These are phyloP conservation scores for Cytospora mali DNA, from an alignment of 2,329 filamentous ascomycete species.

Conservation along the genomic window DNA sequence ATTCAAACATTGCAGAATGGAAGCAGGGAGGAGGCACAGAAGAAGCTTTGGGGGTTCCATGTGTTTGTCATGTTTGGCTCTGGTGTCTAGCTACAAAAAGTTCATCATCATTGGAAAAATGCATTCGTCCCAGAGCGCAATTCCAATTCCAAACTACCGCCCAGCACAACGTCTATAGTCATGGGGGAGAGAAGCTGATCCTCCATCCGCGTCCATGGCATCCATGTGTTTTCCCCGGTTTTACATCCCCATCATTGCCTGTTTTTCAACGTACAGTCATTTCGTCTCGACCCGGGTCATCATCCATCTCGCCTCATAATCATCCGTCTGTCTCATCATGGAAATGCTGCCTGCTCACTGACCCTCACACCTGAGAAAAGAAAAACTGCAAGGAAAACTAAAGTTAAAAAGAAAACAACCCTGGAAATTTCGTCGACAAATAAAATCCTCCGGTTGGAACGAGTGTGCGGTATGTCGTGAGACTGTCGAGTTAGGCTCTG, in stretches of 20 bases:
- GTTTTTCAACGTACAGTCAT: slow-evolving; percentile 6
- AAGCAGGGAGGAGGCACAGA: neutral
- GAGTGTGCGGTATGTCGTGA: slow-evolving; percentile 27
- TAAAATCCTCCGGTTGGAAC: slow-evolving; percentile 17
- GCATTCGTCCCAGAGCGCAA: slow-evolving; percentile 27
- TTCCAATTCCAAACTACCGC: slow-evolving; percentile 21
- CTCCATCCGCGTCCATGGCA: slow-evolving; percentile 17
- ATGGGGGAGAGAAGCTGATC: slow-evolving; percentile 19
- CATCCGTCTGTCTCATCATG: slow-evolving; percentile 8
- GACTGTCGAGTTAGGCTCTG: slow-evolving; percentile 23
- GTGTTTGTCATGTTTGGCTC: slow-evolving; percentile 26
- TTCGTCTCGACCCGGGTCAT: slow-evolving; percentile 11
- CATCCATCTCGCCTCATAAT: slow-evolving; percentile 5
- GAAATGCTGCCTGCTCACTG: slow-evolving; percentile 5
- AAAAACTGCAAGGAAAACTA: too few species aligned
- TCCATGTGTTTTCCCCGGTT: slow-evolving; percentile 3
- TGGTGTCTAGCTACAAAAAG: slow-evolving; percentile 21
- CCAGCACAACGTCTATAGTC: slow-evolving; percentile 28
- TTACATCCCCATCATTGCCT: slow-evolving; percentile 3
- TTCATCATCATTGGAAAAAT: slow-evolving; percentile 22
- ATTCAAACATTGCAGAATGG: neutral
- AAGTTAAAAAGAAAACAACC: too few species aligned
- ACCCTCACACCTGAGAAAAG: slow-evolving; percentile 3
- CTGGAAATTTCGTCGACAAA: slow-evolving; percentile 19
- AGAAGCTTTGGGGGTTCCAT: slow-evolving; percentile 5